Percentiles rank a stretch among this genome's conserved stretches.
These are phyloP conservation scores for Alternaria infectoria DNA, from an alignment of 2,329 filamentous ascomycete species.

Conservation along the genomic window DNA sequence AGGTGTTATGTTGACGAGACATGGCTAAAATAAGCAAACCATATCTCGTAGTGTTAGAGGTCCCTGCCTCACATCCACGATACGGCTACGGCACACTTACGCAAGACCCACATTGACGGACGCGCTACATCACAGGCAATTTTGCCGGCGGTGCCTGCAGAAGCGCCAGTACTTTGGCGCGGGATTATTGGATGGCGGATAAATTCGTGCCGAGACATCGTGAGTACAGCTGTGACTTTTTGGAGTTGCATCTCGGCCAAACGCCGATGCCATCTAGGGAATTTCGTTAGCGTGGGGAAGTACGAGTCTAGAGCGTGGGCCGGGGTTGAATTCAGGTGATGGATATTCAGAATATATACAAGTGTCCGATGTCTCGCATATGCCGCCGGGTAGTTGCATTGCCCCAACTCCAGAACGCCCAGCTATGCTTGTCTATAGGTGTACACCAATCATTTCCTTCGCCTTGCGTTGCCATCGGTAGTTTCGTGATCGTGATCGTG, in stretches of 20 bases:
- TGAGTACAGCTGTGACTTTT: conserved; percentile 2
- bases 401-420: conserved; percentile 33
- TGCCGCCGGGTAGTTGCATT: conserved; percentile 24
- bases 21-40: conserved; percentile 17
- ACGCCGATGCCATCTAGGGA: conserved; percentile 4
- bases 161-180: not conserved
- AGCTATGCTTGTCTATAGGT: conserved; percentile 24
- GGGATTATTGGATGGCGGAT: conserved; percentile 32
- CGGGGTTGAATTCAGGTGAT: not conserved
- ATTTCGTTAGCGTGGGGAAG: not conserved
- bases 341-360: conserved; percentile 4
- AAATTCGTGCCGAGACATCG: conserved; percentile 18
- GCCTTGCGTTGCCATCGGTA: conserved; percentile 24
- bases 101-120: conserved; percentile 23
- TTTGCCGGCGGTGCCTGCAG: conserved; percentile 44
- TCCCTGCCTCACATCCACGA: conserved; percentile 16
- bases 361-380: conserved; percentile 8
- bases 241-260: conserved; percentile 4
- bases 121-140: conserved; percentile 25
- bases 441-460: conserved; percentile 30
- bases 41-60: conserved; percentile 25
- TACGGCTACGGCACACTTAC: conserved; percentile 21
- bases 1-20: conserved; percentile 5
- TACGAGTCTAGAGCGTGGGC: conserved; percentile 1
- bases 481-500: conserved; percentile 33